Evolutionary conservation across 495 filamentous ascomycete species (phyloP).

Genomic region (Pseudevernia furfuracea): DNA sequence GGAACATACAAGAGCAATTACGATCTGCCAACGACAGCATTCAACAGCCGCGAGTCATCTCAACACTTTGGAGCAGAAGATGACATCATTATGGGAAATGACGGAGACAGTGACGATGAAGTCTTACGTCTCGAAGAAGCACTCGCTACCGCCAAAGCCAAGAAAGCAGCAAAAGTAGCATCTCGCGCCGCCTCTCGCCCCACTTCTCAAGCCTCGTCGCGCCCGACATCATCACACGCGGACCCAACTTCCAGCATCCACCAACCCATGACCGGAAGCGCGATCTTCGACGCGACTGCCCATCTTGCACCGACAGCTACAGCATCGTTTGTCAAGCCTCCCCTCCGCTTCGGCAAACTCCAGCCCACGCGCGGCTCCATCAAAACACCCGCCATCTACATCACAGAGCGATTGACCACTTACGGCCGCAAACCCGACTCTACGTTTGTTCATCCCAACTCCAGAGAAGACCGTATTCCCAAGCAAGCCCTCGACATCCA

Average conservation of each 20-base stretch:
- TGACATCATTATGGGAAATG: background rate
- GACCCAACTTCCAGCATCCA: background rate
- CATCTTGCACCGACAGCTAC: background rate
- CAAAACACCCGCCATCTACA: slow-evolving; percentile 48
- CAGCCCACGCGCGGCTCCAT: slow-evolving; percentile 40
- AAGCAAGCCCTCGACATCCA: slow-evolving; percentile 73
- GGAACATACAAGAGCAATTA: slow-evolving; percentile 7
- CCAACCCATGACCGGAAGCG: slow-evolving; percentile 1
- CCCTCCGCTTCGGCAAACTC: slow-evolving; percentile 39
- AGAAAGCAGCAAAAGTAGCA: background rate
- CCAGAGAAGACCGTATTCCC: slow-evolving; percentile 60
- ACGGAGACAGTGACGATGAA: background rate
- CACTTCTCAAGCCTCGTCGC: background rate
- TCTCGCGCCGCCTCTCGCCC: background rate
- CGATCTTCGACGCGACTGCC: slow-evolving; percentile 22
- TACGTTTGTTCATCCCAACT: slow-evolving; percentile 52
- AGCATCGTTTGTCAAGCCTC: slow-evolving; percentile 33
- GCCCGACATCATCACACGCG: background rate
- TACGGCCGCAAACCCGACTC: slow-evolving; percentile 65
- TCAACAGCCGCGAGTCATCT: slow-evolving; percentile 15
- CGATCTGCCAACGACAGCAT: slow-evolving; percentile 10
- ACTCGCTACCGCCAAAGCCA: slow-evolving; percentile 5
- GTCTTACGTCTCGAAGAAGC: slow-evolving; percentile 2
- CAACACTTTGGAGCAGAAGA: background rate
- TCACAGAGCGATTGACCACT: slow-evolving; percentile 57